These are phyloP conservation scores for Phialophora tarda DNA, from an alignment of 2,329 filamentous ascomycete species.

Conservation along the genomic window DNA sequence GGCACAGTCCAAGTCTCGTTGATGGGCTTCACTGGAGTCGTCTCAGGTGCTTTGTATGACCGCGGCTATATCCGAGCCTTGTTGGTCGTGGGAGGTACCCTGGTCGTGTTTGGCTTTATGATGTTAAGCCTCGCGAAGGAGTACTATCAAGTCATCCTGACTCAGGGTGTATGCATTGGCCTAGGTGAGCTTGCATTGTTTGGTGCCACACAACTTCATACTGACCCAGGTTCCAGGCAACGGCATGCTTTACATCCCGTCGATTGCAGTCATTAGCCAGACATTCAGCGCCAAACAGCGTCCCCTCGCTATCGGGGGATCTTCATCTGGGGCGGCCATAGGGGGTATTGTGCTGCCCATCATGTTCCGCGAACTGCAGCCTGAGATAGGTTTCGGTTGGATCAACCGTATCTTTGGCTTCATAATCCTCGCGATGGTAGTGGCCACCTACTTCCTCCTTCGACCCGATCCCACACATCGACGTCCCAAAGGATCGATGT, in stretches of 20 bases:
- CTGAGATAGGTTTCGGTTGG: conserved; percentile 62
- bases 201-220: conserved; percentile 43
- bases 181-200: conserved; percentile 50
- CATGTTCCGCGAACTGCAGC: conserved; percentile 55
- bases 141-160: conserved; percentile 62
- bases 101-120: conserved; percentile 46
- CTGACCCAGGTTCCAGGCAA: conserved; percentile 42
- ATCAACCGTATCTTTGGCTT: conserved; percentile 42
- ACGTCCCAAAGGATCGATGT: conserved; percentile 13
- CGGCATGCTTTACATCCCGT: conserved; percentile 54
- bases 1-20: conserved; percentile 57
- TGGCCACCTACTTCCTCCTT: conserved; percentile 19
- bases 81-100: conserved; percentile 36
- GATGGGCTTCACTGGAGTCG: conserved; percentile 49
- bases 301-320: conserved; percentile 32
- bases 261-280: conserved; percentile 54
- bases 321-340: conserved; percentile 30
- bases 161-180: conserved; percentile 61
- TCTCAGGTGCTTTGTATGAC: conserved; percentile 52
- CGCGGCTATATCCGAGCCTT: conserved; percentile 48
- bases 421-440: conserved; percentile 17
- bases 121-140: conserved; percentile 48
- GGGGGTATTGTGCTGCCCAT: conserved; percentile 39
- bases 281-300: conserved; percentile 56
- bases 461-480: conserved; percentile 12